phyloP scores from a whole-genome alignment of 345 rosid genomes.

The Pelargonium nanum region DNA sequence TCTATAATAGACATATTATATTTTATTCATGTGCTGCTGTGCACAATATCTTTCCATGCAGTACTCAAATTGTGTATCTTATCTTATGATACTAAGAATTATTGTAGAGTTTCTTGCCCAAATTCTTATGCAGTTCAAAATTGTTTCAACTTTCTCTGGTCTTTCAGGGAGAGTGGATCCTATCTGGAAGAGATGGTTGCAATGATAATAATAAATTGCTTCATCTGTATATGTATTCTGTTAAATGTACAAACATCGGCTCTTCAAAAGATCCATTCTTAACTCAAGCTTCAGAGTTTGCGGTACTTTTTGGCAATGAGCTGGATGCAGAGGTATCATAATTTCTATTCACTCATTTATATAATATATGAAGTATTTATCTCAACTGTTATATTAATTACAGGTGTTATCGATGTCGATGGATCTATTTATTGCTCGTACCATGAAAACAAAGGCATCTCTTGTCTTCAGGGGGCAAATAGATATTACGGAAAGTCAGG shows the following conservation, averaged over 20 bases:
- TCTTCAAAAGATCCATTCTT: constrained; percentile 80
- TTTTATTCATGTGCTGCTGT: too few species aligned
- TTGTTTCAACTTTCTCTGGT: constrained; percentile 9
- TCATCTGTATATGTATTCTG: constrained; percentile 69
- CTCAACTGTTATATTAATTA: constrained; percentile 7
- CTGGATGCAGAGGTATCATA: constrained; percentile 98
- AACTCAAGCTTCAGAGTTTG: constrained; percentile 77
- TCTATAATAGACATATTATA: too few species aligned
- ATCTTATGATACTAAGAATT: constrained; percentile 4
- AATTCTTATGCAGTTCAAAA: constrained; percentile 4
- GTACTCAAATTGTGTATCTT: background rate
- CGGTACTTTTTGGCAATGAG: constrained; percentile 90
- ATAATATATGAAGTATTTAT: constrained; percentile 5
- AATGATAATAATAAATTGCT: constrained; percentile 37
- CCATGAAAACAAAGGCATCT: constrained; percentile 93
- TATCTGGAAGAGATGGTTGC: constrained; percentile 55
- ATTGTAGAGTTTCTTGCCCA: background rate
- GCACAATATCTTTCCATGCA: too few species aligned
- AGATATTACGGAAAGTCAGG: constrained; percentile 73
- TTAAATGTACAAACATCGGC: constrained; percentile 53
- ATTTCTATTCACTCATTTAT: constrained; percentile 1
- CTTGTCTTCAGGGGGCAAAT: constrained; percentile 74
- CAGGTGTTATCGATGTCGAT: constrained; percentile 99
- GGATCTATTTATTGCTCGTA: constrained; percentile 99
- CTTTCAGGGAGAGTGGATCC: constrained; percentile 95